Evolutionary conservation across 768 basidiomycete genomes (phyloP).

Genomic region (Mycena filopes): DNA sequence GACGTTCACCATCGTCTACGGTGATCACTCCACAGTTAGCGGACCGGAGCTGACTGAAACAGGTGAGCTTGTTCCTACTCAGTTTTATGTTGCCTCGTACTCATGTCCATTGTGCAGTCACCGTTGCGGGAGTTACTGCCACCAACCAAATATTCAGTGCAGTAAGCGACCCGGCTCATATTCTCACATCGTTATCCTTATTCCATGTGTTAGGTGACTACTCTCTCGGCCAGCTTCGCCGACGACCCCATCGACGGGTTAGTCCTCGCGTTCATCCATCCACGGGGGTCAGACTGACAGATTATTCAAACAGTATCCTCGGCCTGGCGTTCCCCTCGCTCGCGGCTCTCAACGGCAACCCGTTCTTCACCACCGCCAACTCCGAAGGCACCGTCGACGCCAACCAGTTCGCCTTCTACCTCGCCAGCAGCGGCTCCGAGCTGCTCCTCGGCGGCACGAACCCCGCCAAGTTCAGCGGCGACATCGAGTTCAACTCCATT

Average conservation of each 20-base stretch:
- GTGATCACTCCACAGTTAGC: conserved; percentile 52
- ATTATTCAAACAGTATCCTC: conserved; percentile 32
- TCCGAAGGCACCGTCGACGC: conserved; percentile 42
- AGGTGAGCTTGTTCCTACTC: neutral
- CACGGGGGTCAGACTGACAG: neutral
- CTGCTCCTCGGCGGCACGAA: conserved; percentile 64
- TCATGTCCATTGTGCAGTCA: neutral
- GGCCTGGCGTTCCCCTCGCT: conserved; percentile 50
- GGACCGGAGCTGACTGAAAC: conserved; percentile 47
- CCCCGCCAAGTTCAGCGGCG: conserved; percentile 52
- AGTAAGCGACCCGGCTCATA: conserved; percentile 10
- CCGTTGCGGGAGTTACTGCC: conserved; percentile 31
- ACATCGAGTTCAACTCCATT: conserved; percentile 45
- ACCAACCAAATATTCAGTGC: conserved; percentile 42
- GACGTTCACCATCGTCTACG: conserved; percentile 51
- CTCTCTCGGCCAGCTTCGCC: conserved; percentile 40
- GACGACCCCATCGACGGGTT: conserved; percentile 28
- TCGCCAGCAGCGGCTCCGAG: conserved; percentile 52
- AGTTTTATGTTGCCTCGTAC: neutral
- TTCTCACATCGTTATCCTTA: no score
- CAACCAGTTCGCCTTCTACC: conserved; percentile 55
- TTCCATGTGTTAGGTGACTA: conserved; percentile 36
- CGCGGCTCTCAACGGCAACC: conserved; percentile 40
- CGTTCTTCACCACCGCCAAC: conserved; percentile 55
- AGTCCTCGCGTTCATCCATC: neutral